Base-by-base conservation (phyloP, 2,329 filamentous ascomycete species). In the Penicillium decumbens region DNA sequence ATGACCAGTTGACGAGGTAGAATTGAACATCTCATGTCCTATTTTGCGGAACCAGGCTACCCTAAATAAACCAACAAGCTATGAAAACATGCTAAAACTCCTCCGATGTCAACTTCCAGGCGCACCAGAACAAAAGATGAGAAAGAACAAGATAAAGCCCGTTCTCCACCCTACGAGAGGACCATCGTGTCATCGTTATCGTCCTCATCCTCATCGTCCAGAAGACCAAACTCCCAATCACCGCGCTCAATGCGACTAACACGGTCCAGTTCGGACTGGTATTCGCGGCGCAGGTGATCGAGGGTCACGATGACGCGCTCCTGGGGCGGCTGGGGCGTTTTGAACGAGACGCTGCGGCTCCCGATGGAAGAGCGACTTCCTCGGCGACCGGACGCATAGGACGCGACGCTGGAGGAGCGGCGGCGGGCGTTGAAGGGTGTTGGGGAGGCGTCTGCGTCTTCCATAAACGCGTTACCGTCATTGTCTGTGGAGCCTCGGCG, bases 191-290 rank as follows among this genome's bases (percentile, higher is more conserved):
- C 65, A 60, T 69, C 66, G 58, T 67, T 62, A 66, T 67, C 66
- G 33, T 54, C 55, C 44, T 58, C 61, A 1, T 60, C 59, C 5
- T 57, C 56, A 20, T 56, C 57, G 18, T 54, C 62, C 27, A 69
- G 57, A 37, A 69, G 72, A 35, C 72, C 77, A 65, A 96, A 88
- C 13, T 87, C 87, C 76, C 95, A 96, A 65, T 95, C 84, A 50
- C 95, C 90, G 65, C 88, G 88, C 71, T 93, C 85, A 67, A 96
- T 90, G 45, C 88, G 87, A 45, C 87, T 88, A 59, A 93, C 86
- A 55, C 89, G 80, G 71, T 98, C 93, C 64, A 98, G 74, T 71
- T 97, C 90, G 23, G 81, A 82, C 72, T 95, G 88, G 68, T 96
- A 98, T 66, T 92, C 87, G 69, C 86, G 89, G 63, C 91, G 81